Conservation (phyloP, 2,329 filamentous ascomycete species). For the Aureobasidium mangrovei region DNA sequence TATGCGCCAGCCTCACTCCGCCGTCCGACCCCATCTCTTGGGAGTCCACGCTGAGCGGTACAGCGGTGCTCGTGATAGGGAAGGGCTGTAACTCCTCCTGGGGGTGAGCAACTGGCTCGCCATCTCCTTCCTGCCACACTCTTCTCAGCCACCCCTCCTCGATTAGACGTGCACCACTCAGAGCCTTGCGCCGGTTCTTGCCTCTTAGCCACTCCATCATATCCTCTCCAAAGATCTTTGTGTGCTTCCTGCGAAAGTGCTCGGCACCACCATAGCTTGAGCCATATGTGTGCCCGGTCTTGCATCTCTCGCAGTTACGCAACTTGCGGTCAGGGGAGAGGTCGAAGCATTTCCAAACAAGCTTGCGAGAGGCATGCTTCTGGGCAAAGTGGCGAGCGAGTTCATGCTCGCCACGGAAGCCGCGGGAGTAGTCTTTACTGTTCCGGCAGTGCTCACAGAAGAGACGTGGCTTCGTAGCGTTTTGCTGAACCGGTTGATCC, state of each 20-base stretch:
- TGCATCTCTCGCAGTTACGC: slow-evolving; percentile 75
- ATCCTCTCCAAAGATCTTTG: neutral
- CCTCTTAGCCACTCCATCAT: slow-evolving; percentile 8
- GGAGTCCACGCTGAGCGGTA: neutral
- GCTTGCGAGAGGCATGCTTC: slow-evolving; percentile 54
- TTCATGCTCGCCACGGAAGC: slow-evolving; percentile 82
- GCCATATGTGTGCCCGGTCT: slow-evolving; percentile 67
- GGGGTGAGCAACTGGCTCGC: neutral
- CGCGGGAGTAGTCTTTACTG: slow-evolving; percentile 56
- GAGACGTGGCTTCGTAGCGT: slow-evolving; percentile 51
- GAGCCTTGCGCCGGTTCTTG: slow-evolving; percentile 3
- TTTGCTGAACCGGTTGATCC: slow-evolving; percentile 20
- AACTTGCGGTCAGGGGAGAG: slow-evolving; percentile 56
- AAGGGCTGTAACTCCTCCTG: neutral
- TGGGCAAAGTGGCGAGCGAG: slow-evolving; percentile 46
- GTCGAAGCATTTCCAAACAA: slow-evolving; percentile 56
- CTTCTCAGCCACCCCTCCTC: slow-evolving; percentile 9
- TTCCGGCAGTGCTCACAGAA: slow-evolving; percentile 55
- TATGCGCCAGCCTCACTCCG: neutral
- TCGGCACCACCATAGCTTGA: slow-evolving; percentile 94
- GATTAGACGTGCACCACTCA: slow-evolving; percentile 5
- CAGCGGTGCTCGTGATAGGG: neutral
- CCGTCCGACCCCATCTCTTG: neutral
- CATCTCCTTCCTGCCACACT: slow-evolving; percentile 1
- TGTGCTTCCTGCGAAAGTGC: slow-evolving; percentile 74